Evolutionary conservation across 768 basidiomycete genomes (phyloP).

Genomic region (Pleurotus cornucopiae): DNA sequence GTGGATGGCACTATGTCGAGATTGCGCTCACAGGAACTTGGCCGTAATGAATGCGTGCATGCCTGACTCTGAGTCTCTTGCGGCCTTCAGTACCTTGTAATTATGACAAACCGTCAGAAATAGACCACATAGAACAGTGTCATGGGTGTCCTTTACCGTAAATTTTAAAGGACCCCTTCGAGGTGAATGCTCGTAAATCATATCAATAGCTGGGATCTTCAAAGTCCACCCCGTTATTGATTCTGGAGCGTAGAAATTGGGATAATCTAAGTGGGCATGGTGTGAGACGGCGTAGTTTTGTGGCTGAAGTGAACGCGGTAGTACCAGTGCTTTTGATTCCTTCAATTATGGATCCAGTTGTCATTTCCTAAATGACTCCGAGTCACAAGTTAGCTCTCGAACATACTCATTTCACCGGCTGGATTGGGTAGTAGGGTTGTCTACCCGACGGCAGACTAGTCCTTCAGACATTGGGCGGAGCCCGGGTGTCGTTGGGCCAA

Average conservation of each 20-base stretch:
- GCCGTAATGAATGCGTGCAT: slow-evolving; percentile 46
- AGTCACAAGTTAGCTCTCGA: too few relatives aligned
- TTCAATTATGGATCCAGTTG: too few relatives aligned
- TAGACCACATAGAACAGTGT: background rate
- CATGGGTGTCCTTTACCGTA: slow-evolving; percentile 20
- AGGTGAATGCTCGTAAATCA: too few relatives aligned
- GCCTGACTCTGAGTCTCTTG: slow-evolving; percentile 39
- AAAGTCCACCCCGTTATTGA: background rate
- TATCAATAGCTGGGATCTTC: background rate
- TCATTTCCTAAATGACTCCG: too few relatives aligned
- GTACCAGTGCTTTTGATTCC: too few relatives aligned
- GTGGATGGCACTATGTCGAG: background rate
- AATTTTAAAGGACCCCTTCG: background rate
- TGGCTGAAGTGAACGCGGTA: too few relatives aligned
- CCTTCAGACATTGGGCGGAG: too few relatives aligned
- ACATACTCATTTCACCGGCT: too few relatives aligned
- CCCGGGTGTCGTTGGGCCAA: too few relatives aligned
- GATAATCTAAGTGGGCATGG: background rate
- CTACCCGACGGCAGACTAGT: too few relatives aligned
- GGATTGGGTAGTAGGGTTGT: too few relatives aligned
- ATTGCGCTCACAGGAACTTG: slow-evolving; percentile 33
- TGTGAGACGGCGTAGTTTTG: background rate
- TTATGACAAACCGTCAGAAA: background rate
- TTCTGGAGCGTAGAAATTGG: background rate
- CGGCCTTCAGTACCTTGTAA: slow-evolving; percentile 28